These are phyloP conservation scores for Chrysoporthe cubensis DNA, from an alignment of 2,329 filamentous ascomycete species.

Conservation along the genomic window DNA sequence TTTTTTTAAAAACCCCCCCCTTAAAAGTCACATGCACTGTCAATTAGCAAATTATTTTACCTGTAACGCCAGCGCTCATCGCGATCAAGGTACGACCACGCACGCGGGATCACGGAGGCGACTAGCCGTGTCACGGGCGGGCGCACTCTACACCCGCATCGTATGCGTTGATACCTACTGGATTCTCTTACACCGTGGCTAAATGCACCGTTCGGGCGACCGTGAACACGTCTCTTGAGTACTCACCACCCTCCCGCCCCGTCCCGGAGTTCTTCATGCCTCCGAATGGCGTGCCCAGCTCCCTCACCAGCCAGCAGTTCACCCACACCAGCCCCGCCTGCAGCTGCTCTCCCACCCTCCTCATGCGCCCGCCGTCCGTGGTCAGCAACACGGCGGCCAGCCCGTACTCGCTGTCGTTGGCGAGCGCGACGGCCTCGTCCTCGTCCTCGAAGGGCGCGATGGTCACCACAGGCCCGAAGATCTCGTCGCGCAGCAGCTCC, in stretches of 20 bases:
- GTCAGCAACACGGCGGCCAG: conserved; percentile 39
- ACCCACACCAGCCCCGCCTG: conserved; percentile 41
- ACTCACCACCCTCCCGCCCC: conserved; percentile 39
- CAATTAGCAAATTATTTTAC: no score
- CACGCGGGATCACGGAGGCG: no score
- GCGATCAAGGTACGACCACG: no score
- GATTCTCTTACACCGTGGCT: conserved; percentile 14
- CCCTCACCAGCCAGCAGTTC: conserved; percentile 40
- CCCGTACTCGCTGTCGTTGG: conserved; percentile 38
- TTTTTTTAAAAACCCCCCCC: no score
- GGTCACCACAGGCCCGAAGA: conserved; percentile 48
- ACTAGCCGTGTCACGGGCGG: no score
- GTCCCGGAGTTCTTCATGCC: conserved; percentile 41
- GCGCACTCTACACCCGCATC: no score
- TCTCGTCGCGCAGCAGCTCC: conserved; percentile 42
- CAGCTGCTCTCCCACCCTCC: conserved; percentile 38
- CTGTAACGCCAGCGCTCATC: no score
- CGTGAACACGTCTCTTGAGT: conserved; percentile 40
- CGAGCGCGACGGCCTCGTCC: conserved; percentile 34
- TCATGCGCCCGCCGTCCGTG: conserved; percentile 36
- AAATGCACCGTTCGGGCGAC: conserved; percentile 37
- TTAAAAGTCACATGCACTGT: no score
- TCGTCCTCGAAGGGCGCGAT: conserved; percentile 42
- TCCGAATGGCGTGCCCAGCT: conserved; percentile 40
- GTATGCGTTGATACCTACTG: no score